These are phyloP conservation scores for Sechiopsis laciniata DNA, from an alignment of 306 rosid genomes.

Conservation along the genomic window DNA sequence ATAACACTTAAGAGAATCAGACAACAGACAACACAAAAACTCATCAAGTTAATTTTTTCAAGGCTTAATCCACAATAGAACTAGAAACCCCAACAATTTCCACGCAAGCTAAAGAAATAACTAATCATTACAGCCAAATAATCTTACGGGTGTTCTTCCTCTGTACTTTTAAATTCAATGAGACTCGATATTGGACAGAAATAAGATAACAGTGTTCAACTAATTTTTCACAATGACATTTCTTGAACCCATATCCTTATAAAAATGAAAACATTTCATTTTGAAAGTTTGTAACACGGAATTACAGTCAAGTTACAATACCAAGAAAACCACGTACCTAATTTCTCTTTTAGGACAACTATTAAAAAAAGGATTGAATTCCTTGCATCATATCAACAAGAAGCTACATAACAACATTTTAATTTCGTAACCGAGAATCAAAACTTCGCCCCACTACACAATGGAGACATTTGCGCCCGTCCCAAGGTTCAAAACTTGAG, in stretches of 20 bases:
- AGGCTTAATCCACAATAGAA: neutral
- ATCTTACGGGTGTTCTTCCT: neutral
- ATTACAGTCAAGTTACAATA: neutral
- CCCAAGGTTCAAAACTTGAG: too few relatives aligned
- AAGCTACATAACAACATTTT: neutral
- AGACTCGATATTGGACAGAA: neutral
- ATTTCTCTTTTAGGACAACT: neutral
- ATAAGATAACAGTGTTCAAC: neutral
- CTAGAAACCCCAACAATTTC: neutral
- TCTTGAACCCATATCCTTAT: neutral
- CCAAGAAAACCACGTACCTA: neutral
- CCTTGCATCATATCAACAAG: neutral
- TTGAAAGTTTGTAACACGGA: neutral
- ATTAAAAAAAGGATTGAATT: neutral
- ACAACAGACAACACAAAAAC: neutral
- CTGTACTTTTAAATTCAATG: neutral
- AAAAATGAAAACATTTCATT: too few relatives aligned
- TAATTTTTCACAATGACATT: neutral
- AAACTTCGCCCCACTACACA: too few relatives aligned
- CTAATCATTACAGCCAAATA: neutral
- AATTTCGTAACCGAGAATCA: neutral
- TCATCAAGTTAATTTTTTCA: neutral
- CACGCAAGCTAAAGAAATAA: neutral
- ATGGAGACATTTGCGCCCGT: too few relatives aligned
- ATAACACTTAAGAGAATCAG: neutral